Conservation (phyloP, 192 early-diverging fungal genomes). For the Geranomyces michiganensis region DNA sequence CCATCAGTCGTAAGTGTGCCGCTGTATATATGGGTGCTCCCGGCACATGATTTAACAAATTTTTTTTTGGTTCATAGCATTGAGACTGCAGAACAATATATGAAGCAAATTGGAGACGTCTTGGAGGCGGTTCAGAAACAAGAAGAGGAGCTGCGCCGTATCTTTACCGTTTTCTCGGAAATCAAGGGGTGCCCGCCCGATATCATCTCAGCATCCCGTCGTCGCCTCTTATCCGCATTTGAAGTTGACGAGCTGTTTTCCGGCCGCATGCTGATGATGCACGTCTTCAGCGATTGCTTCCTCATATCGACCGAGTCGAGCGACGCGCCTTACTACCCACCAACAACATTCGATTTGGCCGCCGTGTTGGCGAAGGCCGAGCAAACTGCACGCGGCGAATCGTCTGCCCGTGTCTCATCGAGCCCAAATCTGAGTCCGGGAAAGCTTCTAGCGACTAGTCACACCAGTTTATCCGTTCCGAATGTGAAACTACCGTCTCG, state of each 20-base stretch:
- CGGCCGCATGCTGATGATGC: constrained; percentile 26
- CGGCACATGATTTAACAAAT: background rate
- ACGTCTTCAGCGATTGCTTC: constrained; percentile 38
- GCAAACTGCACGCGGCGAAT: too few relatives aligned
- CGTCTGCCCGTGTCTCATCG: too few relatives aligned
- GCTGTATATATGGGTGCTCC: background rate
- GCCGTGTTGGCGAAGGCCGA: too few relatives aligned
- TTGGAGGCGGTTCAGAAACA: constrained; percentile 35
- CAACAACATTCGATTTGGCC: background rate
- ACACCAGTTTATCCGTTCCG: too few relatives aligned
- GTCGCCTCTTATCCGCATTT: constrained; percentile 21
- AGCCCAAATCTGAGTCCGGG: too few relatives aligned
- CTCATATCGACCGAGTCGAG: constrained; percentile 27
- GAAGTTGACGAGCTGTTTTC: constrained; percentile 33
- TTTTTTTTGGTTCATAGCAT: constrained; percentile 7
- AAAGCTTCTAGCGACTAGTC: too few relatives aligned
- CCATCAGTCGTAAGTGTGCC: constrained; percentile 22
- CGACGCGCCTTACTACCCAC: background rate
- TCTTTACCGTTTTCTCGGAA: constrained; percentile 27
- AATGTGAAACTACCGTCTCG: too few relatives aligned
- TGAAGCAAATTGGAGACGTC: constrained; percentile 39
- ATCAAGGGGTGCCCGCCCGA: constrained; percentile 36
- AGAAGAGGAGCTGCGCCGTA: constrained; percentile 35
- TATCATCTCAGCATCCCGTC: constrained; percentile 34
- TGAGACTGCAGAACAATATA: constrained; percentile 39